phyloP scores from a whole-genome alignment of 306 rosid genomes.

The Citrullus amarus region DNA sequence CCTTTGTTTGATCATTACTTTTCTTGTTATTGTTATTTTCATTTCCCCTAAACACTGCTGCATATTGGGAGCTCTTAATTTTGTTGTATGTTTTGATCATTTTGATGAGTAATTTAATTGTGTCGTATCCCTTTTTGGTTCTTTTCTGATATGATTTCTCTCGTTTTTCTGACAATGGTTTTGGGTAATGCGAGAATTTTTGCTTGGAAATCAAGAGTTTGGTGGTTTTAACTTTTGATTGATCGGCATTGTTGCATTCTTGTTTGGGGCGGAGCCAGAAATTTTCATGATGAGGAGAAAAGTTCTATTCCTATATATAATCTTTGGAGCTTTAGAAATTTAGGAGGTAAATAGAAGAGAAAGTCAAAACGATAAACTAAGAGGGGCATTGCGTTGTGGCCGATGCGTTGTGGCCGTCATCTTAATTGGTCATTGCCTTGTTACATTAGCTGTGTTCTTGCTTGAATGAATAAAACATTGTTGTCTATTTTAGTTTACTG shows the following conservation, averaged over 20 bases:
- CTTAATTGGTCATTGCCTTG: background rate
- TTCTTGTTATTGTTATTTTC: background rate
- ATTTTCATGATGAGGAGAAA: background rate
- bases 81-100: background rate
- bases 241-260: background rate
- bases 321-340: background rate
- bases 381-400: too few species aligned
- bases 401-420: background rate
- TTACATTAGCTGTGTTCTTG: background rate
- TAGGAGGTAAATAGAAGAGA: background rate
- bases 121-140: background rate
- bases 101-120: background rate
- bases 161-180: background rate
- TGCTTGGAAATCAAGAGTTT: background rate
- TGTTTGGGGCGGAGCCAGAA: background rate
- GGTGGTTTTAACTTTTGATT: background rate
- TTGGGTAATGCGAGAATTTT: background rate
- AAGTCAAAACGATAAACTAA: too few species aligned
- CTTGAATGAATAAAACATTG: background rate
- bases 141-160: background rate
- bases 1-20: conserved; percentile 1
- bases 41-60: background rate
- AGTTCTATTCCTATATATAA: background rate
- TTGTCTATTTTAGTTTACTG: background rate
- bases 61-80: background rate